phyloP scores from a whole-genome alignment of 75 land plant genomes.

The Pinus tabuliformis region DNA sequence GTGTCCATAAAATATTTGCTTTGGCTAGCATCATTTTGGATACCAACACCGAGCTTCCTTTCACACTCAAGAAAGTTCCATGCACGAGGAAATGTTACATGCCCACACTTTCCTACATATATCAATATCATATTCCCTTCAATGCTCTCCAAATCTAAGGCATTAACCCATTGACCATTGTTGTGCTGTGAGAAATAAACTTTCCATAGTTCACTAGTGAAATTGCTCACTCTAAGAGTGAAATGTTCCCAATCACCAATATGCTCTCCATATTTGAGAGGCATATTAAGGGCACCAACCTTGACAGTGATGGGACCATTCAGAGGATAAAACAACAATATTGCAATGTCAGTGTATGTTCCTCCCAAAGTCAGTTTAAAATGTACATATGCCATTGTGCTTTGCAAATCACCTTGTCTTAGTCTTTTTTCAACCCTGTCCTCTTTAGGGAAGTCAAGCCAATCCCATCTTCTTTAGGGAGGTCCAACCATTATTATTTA shows the following conservation, averaged over 20 bases:
- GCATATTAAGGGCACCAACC: conserved; percentile 37
- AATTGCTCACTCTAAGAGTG: conserved; percentile 34
- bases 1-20: no score
- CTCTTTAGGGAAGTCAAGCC: no score
- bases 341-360: conserved; percentile 26
- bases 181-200: conserved; percentile 41
- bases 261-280: conserved; percentile 33
- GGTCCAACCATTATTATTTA: conserved; percentile 27
- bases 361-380: conserved; percentile 28
- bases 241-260: conserved; percentile 45
- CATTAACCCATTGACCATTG: conserved; percentile 25
- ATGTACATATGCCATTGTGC: conserved; percentile 26
- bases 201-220: not conserved
- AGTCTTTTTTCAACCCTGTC: conserved; percentile 12
- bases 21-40: conserved; percentile 20
- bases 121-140: conserved; percentile 19
- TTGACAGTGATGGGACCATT: conserved; percentile 80
- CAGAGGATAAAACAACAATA: conserved; percentile 78
- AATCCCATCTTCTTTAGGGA: conserved; percentile 16
- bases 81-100: conserved; percentile 30
- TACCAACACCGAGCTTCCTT: not conserved
- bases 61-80: conserved; percentile 34
- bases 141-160: conserved; percentile 23
- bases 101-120: conserved; percentile 24
- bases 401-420: conserved; percentile 18